phyloP scores from a whole-genome alignment of 257 asterid species.

The Plantago major region DNA sequence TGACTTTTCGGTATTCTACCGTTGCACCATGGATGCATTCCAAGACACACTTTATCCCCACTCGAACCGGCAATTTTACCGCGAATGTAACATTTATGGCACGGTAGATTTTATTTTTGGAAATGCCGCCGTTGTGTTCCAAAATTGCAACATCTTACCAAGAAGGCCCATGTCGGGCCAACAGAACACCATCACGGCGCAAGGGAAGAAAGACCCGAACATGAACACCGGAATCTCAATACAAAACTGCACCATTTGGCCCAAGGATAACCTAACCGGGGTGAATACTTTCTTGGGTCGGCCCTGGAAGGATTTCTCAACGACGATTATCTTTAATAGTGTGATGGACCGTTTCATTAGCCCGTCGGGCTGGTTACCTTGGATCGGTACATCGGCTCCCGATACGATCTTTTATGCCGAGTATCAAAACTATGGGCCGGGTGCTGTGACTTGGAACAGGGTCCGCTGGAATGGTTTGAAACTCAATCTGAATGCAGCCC shows the following conservation, averaged over 20 bases:
- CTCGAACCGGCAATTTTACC: neutral
- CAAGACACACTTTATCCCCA: neutral
- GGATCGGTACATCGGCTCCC: neutral
- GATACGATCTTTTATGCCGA: neutral
- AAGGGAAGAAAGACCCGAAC: neutral
- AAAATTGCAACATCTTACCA: neutral
- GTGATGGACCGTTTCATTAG: neutral
- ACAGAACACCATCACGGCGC: neutral
- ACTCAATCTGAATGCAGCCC: neutral
- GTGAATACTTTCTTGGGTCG: neutral
- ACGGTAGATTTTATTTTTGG: neutral
- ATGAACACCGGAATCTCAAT: neutral
- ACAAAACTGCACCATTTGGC: neutral
- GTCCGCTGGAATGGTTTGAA: neutral
- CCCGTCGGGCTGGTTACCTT: neutral
- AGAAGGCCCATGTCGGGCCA: neutral
- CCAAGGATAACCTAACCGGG: neutral
- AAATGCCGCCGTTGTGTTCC: neutral
- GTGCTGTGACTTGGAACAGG: neutral
- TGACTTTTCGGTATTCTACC: neutral
- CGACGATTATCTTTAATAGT: neutral
- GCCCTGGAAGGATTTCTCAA: neutral
- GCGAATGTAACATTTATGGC: neutral
- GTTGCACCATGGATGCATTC: neutral
- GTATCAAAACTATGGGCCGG: neutral